Conservation (phyloP, 2,329 filamentous ascomycete genomes). For the Cyphellophora europaea region DNA sequence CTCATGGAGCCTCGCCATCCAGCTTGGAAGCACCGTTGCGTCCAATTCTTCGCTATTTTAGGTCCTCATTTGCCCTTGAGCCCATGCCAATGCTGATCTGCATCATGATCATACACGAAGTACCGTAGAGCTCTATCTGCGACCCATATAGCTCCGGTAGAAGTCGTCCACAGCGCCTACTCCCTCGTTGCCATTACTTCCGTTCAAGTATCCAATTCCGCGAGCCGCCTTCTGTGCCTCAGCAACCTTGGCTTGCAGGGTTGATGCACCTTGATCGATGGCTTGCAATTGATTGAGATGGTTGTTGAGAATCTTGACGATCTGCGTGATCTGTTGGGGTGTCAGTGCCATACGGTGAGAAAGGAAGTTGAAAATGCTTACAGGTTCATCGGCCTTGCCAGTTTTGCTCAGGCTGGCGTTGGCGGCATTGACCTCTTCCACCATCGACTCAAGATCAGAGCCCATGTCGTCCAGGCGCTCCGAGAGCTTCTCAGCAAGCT, state of each 20-base stretch:
- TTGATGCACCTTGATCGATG: conserved; percentile 78
- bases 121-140: too few relatives aligned
- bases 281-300: conserved; percentile 87
- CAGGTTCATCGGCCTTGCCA: conserved; percentile 76
- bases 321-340: conserved; percentile 66
- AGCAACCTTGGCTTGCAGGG: conserved; percentile 71
- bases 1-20: too few relatives aligned
- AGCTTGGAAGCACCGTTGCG: too few relatives aligned
- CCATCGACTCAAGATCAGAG: conserved; percentile 87
- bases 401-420: conserved; percentile 84
- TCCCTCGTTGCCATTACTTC: conserved; percentile 39
- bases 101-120: too few relatives aligned
- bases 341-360: conserved; percentile 9
- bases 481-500: conserved; percentile 85
- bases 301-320: conserved; percentile 87
- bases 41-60: too few relatives aligned
- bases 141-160: conserved; percentile 78
- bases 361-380: conserved; percentile 38
- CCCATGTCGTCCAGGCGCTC: conserved; percentile 90
- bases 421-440: conserved; percentile 93
- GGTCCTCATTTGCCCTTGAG: too few relatives aligned
- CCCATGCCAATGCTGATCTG: too few relatives aligned
- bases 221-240: conserved; percentile 65
- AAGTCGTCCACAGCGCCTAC: conserved; percentile 77
- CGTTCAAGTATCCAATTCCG: conserved; percentile 27